Evolutionary conservation across 1,139 yeast genomes (phyloP).

Genomic region (Saccharomycopsis phalli): DNA sequence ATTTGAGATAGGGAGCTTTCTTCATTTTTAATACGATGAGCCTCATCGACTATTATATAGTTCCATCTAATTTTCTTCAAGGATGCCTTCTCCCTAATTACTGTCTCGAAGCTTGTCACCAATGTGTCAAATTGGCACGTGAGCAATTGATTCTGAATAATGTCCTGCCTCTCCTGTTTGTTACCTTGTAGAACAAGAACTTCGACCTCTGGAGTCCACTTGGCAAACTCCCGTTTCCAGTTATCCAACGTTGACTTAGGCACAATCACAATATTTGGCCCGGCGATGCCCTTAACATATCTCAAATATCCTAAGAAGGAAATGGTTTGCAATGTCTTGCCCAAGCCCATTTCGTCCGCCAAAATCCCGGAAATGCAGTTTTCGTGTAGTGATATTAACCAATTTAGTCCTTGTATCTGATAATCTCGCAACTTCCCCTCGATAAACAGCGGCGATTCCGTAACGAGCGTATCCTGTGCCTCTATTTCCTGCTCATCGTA

Average conservation of each 20-base stretch:
- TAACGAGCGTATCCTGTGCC: constrained; percentile 44
- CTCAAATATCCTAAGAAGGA: constrained; percentile 83
- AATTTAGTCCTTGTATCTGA: constrained; percentile 85
- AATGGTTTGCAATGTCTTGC: constrained; percentile 89
- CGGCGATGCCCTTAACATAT: constrained; percentile 66
- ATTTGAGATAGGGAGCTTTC: constrained; percentile 86
- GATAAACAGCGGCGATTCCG: constrained; percentile 70
- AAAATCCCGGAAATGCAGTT: constrained; percentile 81
- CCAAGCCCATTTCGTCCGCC: constrained; percentile 98
- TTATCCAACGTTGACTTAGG: constrained; percentile 94
- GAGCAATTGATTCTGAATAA: constrained; percentile 52
- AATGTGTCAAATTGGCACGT: constrained; percentile 80
- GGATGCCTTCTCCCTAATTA: constrained; percentile 73
- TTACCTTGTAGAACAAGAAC: constrained; percentile 81
- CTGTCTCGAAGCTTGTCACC: constrained; percentile 88
- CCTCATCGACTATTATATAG: constrained; percentile 90
- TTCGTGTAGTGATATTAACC: constrained; percentile 77
- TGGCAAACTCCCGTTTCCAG: constrained; percentile 88
- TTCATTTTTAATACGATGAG: constrained; percentile 93
- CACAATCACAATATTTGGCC: constrained; percentile 87
- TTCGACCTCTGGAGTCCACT: constrained; percentile 95
- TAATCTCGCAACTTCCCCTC: constrained; percentile 71
- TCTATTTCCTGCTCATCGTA: constrained; percentile 58
- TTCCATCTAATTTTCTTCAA: constrained; percentile 87
- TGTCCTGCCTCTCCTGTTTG: constrained; percentile 60